Evolutionary conservation across 2,329 filamentous ascomycete species (phyloP).

Genomic region (Xylariaceae sp.): DNA sequence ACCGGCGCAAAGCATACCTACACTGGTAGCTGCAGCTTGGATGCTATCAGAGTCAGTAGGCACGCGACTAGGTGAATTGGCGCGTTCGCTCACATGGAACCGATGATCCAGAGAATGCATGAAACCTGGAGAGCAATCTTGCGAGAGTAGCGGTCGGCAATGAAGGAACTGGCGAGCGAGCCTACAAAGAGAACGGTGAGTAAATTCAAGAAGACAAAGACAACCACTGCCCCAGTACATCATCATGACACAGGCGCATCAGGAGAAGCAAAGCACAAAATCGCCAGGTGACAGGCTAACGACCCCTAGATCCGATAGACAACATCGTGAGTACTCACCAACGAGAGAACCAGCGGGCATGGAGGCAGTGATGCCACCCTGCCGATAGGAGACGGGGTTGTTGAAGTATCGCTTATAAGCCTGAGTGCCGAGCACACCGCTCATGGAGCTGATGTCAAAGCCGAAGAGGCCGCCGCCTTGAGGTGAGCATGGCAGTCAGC

Average conservation of each 20-base stretch:
- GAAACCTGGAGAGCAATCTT: constrained; percentile 47
- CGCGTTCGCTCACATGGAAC: constrained; percentile 32
- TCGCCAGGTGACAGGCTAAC: no score
- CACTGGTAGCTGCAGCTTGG: constrained; percentile 59
- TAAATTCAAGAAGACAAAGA: no score
- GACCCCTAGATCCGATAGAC: no score
- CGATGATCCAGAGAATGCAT: constrained; percentile 49
- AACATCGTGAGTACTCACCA: constrained; percentile 32
- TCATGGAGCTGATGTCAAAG: constrained; percentile 76
- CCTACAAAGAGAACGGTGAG: constrained; percentile 21
- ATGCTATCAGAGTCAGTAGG: constrained; percentile 34
- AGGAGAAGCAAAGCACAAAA: no score
- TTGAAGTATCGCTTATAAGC: constrained; percentile 71
- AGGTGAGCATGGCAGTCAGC: not conserved
- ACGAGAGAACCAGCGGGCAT: constrained; percentile 72
- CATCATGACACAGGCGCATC: no score
- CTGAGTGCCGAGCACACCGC: constrained; percentile 60
- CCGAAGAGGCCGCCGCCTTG: constrained; percentile 69
- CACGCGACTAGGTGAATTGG: not conserved
- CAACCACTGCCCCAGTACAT: no score
- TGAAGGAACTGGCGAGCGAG: constrained; percentile 45
- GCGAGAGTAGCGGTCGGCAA: constrained; percentile 49
- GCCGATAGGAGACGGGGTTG: constrained; percentile 52
- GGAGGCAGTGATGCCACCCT: constrained; percentile 68
- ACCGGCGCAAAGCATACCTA: constrained; percentile 68